phyloP scores from a whole-genome alignment of 2,329 filamentous ascomycete species.

The Aspergillus melleus region DNA sequence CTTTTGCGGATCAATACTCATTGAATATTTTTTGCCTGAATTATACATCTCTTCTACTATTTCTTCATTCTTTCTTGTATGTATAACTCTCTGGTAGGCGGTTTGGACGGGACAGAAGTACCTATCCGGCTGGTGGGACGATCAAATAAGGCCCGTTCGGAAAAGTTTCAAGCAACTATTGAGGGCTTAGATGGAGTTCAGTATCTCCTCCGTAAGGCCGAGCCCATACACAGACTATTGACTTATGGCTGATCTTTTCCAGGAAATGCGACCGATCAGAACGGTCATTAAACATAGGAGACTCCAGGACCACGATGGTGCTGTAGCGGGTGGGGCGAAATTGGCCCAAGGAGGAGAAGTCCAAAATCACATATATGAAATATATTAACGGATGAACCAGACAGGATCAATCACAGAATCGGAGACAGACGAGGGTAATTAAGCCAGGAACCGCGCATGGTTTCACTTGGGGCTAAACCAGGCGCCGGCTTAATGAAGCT shows the following conservation, averaged over 20 bases:
- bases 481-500: constrained; percentile 20
- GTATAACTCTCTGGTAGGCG: not conserved
- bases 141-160: not conserved
- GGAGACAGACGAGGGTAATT: not conserved
- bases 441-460: not conserved
- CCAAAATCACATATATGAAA: not conserved
- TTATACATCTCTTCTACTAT: not conserved
- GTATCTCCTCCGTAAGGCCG: not conserved
- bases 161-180: not conserved
- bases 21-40: not conserved
- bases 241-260: not conserved
- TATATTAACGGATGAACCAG: constrained; percentile 5
- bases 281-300: not conserved
- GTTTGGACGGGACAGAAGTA: not conserved
- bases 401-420: not conserved
- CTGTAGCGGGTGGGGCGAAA: not conserved
- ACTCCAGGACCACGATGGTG: not conserved
- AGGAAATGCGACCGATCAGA: not conserved
- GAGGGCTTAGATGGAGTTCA: not conserved
- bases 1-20: constrained; percentile 6
- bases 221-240: not conserved
- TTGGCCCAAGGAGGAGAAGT: not conserved
- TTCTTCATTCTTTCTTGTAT: not conserved
- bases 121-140: not conserved
- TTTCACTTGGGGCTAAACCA: not conserved